A percentile compares a stretch with the other conserved stretches of the same genome.
Conservation (phyloP, 2,329 filamentous ascomycete species). For the Neocucurbitaria cava region DNA sequence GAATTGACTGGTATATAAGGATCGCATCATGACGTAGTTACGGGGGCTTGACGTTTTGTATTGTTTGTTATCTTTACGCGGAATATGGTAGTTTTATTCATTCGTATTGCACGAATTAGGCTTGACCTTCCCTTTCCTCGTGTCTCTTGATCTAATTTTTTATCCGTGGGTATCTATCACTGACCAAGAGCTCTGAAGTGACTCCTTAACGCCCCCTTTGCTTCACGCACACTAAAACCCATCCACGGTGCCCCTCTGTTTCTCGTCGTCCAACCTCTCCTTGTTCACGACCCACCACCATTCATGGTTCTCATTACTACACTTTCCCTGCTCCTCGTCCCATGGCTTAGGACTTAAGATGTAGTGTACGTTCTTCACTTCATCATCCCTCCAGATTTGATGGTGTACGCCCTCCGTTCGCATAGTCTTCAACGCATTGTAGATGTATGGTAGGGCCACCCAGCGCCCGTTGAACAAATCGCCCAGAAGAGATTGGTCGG, state of each 20-base stretch:
- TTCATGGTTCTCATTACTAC: slow-evolving; percentile 57
- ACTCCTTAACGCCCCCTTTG: too few species aligned
- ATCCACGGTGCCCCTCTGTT: slow-evolving; percentile 56
- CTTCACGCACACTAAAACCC: slow-evolving; percentile 51
- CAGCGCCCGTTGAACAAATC: slow-evolving; percentile 65
- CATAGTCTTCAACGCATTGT: slow-evolving; percentile 68
- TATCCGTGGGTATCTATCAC: not conserved
- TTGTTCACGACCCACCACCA: slow-evolving; percentile 66
- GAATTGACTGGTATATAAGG: not conserved
- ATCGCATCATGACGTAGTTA: not conserved
- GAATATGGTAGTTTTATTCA: not conserved
- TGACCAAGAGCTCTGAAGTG: too few species aligned
- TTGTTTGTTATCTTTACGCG: not conserved
- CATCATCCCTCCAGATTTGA: slow-evolving; percentile 65
- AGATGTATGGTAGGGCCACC: slow-evolving; percentile 66
- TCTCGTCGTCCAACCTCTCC: slow-evolving; percentile 58
- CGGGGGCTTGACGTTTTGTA: not conserved
- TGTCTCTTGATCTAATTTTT: not conserved
- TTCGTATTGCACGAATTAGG: not conserved
- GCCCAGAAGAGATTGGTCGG: slow-evolving; percentile 65
- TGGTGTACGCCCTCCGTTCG: slow-evolving; percentile 63
- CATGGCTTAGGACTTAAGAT: slow-evolving; percentile 69
- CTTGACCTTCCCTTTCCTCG: not conserved
- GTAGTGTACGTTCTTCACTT: slow-evolving; percentile 69
- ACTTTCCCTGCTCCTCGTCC: slow-evolving; percentile 60